Evolutionary conservation across 2,329 filamentous ascomycete species (phyloP).

Genomic region (Escovopsis sp.): DNA sequence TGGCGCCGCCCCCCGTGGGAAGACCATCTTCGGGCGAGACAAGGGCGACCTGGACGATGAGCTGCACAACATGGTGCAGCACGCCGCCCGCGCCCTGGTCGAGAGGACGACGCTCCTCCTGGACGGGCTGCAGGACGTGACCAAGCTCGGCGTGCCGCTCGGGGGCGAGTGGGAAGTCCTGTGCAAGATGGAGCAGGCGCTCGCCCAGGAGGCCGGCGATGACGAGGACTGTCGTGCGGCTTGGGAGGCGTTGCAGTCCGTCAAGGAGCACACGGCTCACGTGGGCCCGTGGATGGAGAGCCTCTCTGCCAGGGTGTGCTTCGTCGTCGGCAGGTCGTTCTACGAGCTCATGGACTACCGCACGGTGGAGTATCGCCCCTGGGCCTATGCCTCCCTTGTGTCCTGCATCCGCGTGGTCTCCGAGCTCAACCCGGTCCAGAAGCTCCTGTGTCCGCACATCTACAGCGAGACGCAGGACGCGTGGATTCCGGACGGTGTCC

Average conservation of each 20-base stretch:
- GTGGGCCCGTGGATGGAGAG: background rate
- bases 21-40: conserved; percentile 30
- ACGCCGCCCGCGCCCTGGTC: conserved; percentile 38
- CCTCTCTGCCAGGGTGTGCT: background rate
- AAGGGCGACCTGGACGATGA: conserved; percentile 37
- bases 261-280: conserved; percentile 8
- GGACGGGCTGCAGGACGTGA: conserved; percentile 11
- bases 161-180: conserved; percentile 21
- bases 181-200: conserved; percentile 11
- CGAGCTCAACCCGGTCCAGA: conserved; percentile 18
- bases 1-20: conserved; percentile 6
- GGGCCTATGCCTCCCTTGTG: too few relatives aligned
- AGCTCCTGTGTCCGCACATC: conserved; percentile 16
- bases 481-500: background rate
- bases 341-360: conserved; percentile 13
- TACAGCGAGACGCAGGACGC: conserved; percentile 15
- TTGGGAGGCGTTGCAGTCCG: conserved; percentile 6
- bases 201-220: conserved; percentile 6
- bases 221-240: conserved; percentile 3
- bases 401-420: too few relatives aligned
- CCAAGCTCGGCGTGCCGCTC: conserved; percentile 16
- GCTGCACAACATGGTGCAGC: conserved; percentile 40
- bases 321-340: too few relatives aligned
- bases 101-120: conserved; percentile 24
- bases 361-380: too few relatives aligned